Base-by-base conservation (phyloP, 2,329 filamentous ascomycete species). In the Fusarium xylarioides region DNA sequence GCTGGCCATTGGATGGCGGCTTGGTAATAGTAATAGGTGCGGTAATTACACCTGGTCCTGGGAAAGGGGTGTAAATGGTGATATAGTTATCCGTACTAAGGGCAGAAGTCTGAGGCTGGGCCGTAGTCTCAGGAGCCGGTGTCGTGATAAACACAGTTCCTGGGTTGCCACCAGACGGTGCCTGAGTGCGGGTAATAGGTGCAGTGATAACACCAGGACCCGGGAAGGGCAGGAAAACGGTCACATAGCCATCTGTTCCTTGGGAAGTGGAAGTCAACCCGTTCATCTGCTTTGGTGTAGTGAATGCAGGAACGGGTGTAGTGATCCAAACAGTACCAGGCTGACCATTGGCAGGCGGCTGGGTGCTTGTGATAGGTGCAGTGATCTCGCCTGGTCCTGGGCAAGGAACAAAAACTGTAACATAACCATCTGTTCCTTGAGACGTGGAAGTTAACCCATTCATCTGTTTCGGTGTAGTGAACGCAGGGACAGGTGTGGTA, bases 111-210 rank as follows among this genome's bases (percentile, higher is more conserved):
- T 57, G 66, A 5, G 53, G 18, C 49, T 58, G 52, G 2, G 53
- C 55, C 1, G 38, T 23, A 14, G 52, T 63, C 18, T 49, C 47
- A 11, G 60, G 26, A 30, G 19, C 70, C 10, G 70, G 70, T 1
- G 70, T 73, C 30, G 71, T 73, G 15, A 73, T 67, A 32, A 73
- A 70, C 10, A 73, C 70, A 37, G 70, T 73, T 34, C 70, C 70
- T 18, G 60, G 70, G 7, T 49, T 65, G 2, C 61, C 70, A 43
- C 43, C 55, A 21, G 56, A 47, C 3, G 69, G 70, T 9, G 44
- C 23, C 30, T 73, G 63, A 2, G 71, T 74, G 21, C 68, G 46
- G 4, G 70, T 73, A 35, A 73, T 64, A 6, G 70, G 70, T 2
- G 70, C 53, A 34, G 66, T 74, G 11, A 73, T 73, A 5, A 59